Evolutionary conservation across 148 eudicot genomes (phyloP).

Genomic region (Silene latifolia): DNA sequence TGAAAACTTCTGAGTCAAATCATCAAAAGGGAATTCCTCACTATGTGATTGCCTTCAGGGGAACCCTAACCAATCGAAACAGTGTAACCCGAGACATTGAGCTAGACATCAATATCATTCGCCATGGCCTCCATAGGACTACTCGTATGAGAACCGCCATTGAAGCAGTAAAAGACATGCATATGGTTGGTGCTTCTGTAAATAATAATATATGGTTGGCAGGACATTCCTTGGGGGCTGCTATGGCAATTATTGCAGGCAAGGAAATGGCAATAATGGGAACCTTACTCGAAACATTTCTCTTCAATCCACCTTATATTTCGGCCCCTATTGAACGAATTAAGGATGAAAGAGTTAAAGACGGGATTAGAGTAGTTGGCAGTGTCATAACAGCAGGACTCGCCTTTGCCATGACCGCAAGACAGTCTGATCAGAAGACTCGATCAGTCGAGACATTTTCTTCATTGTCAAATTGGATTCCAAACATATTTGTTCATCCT

Average conservation of each 20-base stretch:
- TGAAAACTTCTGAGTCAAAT: neutral
- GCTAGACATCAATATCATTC: conserved; percentile 34
- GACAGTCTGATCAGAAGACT: neutral
- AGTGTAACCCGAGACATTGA: conserved; percentile 44
- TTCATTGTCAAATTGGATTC: conserved; percentile 27
- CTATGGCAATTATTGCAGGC: conserved; percentile 59
- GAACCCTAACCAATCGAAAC: conserved; percentile 41
- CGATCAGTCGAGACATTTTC: conserved; percentile 21
- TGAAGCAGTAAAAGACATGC: conserved; percentile 22
- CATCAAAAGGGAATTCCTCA: conserved; percentile 35
- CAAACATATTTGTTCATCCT: conserved; percentile 37
- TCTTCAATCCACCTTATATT: conserved; percentile 67
- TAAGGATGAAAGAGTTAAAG: conserved; percentile 27
- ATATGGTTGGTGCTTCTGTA: conserved; percentile 21
- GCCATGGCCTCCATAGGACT: conserved; percentile 38
- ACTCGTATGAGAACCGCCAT: conserved; percentile 37
- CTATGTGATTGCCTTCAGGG: conserved; percentile 68
- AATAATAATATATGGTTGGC: conserved; percentile 47
- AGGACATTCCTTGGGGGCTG: conserved; percentile 78
- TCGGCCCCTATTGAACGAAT: conserved; percentile 50
- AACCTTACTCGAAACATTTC: conserved; percentile 46
- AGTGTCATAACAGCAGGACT: conserved; percentile 55
- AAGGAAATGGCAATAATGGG: conserved; percentile 45
- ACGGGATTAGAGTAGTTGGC: conserved; percentile 38
- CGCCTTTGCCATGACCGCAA: conserved; percentile 19